These are phyloP conservation scores for Parasarocladium wereldwijsianum DNA, from an alignment of 2,329 filamentous ascomycete genomes.

Conservation along the genomic window DNA sequence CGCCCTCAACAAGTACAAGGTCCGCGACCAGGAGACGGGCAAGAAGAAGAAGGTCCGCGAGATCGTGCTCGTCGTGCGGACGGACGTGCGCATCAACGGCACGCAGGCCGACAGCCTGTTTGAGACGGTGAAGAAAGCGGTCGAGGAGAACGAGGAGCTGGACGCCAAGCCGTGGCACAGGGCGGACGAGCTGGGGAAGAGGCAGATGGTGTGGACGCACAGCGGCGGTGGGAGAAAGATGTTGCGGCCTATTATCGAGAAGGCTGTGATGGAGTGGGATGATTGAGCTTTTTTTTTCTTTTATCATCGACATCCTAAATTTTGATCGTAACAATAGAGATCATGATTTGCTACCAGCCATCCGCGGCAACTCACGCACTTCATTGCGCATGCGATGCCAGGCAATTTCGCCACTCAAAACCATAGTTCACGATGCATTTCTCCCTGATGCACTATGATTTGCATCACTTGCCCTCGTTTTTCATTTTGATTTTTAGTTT, in stretches of 20 bases:
- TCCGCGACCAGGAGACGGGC: constrained; percentile 15
- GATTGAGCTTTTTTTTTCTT: constrained; percentile 2
- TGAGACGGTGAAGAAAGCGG: constrained; percentile 20
- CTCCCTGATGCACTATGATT: no score
- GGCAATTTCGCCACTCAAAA: no score
- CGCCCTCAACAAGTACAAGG: constrained; percentile 29
- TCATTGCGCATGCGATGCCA: no score
- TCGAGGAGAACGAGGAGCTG: constrained; percentile 22
- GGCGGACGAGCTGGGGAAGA: constrained; percentile 21
- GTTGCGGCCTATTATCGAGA: constrained; percentile 28
- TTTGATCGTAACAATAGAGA: not conserved
- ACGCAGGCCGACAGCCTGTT: constrained; percentile 27
- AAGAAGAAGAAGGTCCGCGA: constrained; percentile 30
- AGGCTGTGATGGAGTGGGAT: constrained; percentile 25
- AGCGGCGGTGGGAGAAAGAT: constrained; percentile 24
- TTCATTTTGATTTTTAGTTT: no score
- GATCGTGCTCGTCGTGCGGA: constrained; percentile 26
- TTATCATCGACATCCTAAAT: not conserved
- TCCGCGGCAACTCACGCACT: no score
- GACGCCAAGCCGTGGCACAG: constrained; percentile 27
- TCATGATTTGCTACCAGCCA: no score
- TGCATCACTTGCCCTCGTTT: no score
- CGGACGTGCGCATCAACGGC: constrained; percentile 27
- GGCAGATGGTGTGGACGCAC: constrained; percentile 32
- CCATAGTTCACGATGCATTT: no score